Evolutionary conservation across 495 filamentous ascomycete genomes (phyloP).

Genomic region (Haplographium delicatum): DNA sequence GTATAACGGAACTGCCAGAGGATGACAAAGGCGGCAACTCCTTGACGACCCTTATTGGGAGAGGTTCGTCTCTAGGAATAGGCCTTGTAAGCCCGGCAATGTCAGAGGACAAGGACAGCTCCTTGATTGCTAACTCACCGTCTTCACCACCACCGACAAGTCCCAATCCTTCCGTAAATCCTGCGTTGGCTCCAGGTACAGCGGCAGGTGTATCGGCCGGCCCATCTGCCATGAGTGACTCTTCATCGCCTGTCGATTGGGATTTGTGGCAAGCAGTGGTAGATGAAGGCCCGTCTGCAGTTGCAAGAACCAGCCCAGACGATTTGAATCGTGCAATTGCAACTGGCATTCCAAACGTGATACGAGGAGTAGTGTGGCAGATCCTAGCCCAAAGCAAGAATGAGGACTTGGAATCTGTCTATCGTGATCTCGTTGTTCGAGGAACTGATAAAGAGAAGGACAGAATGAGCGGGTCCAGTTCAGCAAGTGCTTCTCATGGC

Average conservation of each 20-base stretch:
- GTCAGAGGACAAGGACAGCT: slow-evolving; percentile 50
- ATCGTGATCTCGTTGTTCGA: slow-evolving; percentile 72
- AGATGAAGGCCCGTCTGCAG: slow-evolving; percentile 81
- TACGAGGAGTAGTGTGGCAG: slow-evolving; percentile 97
- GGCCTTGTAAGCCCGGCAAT: slow-evolving; percentile 51
- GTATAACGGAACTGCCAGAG: slow-evolving; percentile 45
- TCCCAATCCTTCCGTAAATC: slow-evolving; percentile 48
- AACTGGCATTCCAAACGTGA: slow-evolving; percentile 87
- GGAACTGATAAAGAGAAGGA: slow-evolving; percentile 78
- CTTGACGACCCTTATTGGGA: slow-evolving; percentile 37
- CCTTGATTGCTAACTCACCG: slow-evolving; percentile 32
- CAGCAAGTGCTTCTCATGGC: slow-evolving; percentile 29
- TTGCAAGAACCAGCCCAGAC: slow-evolving; percentile 76
- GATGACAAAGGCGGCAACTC: slow-evolving; percentile 39
- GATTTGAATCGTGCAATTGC: slow-evolving; percentile 89
- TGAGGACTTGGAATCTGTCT: slow-evolving; percentile 82
- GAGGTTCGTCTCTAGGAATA: slow-evolving; percentile 44
- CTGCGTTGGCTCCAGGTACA: slow-evolving; percentile 71
- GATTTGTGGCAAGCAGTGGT: slow-evolving; percentile 96
- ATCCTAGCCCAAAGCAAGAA: slow-evolving; percentile 91
- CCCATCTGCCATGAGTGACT: slow-evolving; percentile 59
- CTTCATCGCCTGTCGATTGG: slow-evolving; percentile 74
- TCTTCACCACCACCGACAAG: slow-evolving; percentile 44
- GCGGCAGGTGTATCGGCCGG: slow-evolving; percentile 70
- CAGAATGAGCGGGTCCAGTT: slow-evolving; percentile 41